Evolutionary conservation across 441 rosid species (phyloP).

Genomic region (Erodium chrysanthum): DNA sequence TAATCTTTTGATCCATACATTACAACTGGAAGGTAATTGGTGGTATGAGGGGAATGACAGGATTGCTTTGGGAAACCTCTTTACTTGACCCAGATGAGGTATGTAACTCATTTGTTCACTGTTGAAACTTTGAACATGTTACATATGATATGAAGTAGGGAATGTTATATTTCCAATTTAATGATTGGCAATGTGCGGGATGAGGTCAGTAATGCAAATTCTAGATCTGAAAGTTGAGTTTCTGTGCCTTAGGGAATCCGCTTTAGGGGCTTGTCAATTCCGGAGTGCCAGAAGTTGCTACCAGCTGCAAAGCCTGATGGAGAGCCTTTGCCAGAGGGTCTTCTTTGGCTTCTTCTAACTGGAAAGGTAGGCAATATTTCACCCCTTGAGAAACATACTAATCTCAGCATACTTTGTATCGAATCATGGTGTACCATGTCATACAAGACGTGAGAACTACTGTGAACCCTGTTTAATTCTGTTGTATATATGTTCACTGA

Average conservation of each 20-base stretch:
- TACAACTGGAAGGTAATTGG: constrained; percentile 60
- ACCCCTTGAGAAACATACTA: constrained; percentile 3
- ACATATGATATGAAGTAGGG: background rate
- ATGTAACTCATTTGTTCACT: constrained; percentile 10
- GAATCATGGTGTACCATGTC: background rate
- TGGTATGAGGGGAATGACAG: constrained; percentile 99
- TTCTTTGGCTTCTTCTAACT: constrained; percentile 94
- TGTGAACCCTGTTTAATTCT: background rate
- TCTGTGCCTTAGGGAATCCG: constrained; percentile 69
- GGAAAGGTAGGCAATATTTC: constrained; percentile 51
- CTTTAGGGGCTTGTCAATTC: constrained; percentile 84
- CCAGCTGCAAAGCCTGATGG: constrained; percentile 82
- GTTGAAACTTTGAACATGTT: constrained; percentile 9
- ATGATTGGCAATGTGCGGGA: constrained; percentile 2
- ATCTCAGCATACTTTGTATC: background rate
- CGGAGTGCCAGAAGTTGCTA: constrained; percentile 85
- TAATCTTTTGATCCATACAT: constrained; percentile 12
- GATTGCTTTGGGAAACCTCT: constrained; percentile 95
- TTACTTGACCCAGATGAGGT: constrained; percentile 95
- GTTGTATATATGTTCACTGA: background rate
- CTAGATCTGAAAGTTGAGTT: constrained; percentile 9
- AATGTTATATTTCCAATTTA: constrained; percentile 4
- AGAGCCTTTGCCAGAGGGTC: constrained; percentile 95
- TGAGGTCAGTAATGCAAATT: background rate
- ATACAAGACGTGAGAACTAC: background rate